Conservation (phyloP, 2,329 filamentous ascomycete species). For the Xylogone sp. region DNA sequence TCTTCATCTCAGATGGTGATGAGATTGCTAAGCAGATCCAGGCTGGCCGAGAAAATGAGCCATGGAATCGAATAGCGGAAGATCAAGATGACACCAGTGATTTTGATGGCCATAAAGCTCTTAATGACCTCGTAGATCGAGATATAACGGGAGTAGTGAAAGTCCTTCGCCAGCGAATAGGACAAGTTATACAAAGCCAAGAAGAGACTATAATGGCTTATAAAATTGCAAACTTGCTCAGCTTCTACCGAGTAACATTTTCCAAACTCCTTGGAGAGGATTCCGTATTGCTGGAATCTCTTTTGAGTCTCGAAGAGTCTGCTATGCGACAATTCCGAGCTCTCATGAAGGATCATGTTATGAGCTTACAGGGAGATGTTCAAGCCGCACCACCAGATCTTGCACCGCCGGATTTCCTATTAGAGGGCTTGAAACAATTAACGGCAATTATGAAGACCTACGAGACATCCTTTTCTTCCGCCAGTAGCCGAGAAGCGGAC, state of each 20-base stretch:
- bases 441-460: conserved; percentile 79
- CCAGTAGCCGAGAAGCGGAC: conserved; percentile 56
- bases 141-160: conserved; percentile 78
- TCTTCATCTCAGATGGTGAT: conserved; percentile 88
- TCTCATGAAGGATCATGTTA: conserved; percentile 75
- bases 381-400: conserved; percentile 69
- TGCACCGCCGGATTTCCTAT: conserved; percentile 73
- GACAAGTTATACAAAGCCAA: conserved; percentile 88
- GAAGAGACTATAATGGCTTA: conserved; percentile 87
- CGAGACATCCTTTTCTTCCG: conserved; percentile 70
- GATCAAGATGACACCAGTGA: conserved; percentile 49
- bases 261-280: conserved; percentile 68
- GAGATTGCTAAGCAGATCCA: conserved; percentile 82
- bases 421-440: conserved; percentile 75
- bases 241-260: conserved; percentile 87
- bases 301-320: conserved; percentile 67
- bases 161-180: conserved; percentile 82
- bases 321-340: conserved; percentile 79
- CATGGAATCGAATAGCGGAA: conserved; percentile 68
- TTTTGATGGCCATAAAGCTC: conserved; percentile 78
- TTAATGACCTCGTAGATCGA: conserved; percentile 83
- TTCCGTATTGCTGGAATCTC: conserved; percentile 65
- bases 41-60: conserved; percentile 74
- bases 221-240: conserved; percentile 82
- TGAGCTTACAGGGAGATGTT: conserved; percentile 68